Percentiles rank a stretch among this genome's conserved stretches.
These are phyloP conservation scores for Botrytis pseudocinerea DNA, from an alignment of 2,329 filamentous ascomycete genomes.

Conservation along the genomic window DNA sequence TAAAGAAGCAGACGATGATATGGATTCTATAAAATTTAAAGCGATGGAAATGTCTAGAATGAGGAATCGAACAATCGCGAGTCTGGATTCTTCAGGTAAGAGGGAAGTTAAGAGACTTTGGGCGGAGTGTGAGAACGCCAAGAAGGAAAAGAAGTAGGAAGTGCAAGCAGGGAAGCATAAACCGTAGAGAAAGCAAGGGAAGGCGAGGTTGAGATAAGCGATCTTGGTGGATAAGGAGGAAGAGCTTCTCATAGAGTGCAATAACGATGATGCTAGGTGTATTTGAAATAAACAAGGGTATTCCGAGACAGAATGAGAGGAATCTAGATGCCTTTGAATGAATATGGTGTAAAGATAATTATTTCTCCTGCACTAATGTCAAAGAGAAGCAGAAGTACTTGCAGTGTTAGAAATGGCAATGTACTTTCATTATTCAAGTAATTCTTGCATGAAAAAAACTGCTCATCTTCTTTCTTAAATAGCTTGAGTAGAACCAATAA, in stretches of 20 bases:
- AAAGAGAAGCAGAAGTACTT: background rate
- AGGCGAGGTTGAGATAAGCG: background rate
- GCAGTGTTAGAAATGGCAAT: background rate
- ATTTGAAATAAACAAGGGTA: accelerated
- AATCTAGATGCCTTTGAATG: background rate
- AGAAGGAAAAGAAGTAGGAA: too few species aligned
- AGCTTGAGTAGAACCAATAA: background rate
- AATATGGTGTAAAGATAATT: accelerated
- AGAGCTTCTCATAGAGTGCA: background rate
- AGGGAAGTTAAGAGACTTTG: too few species aligned
- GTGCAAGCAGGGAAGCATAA: background rate
- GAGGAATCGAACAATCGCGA: too few species aligned
- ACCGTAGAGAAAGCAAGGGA: background rate
- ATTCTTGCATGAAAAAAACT: background rate
- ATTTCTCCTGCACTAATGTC: too few species aligned
- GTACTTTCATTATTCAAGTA: background rate
- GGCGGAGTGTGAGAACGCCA: accelerated
- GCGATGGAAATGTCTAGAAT: too few species aligned
- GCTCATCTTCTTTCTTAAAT: background rate
- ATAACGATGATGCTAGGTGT: accelerated
- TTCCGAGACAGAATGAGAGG: background rate
- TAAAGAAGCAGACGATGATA: background rate
- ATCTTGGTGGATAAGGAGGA: too few species aligned
- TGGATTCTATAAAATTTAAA: background rate
- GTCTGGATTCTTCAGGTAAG: too few species aligned